Evolutionary conservation across 177 flowering plant genomes (phyloP), one percentile per base, ranked within the genome.

Genomic region (Vitis hybrid): DNA sequence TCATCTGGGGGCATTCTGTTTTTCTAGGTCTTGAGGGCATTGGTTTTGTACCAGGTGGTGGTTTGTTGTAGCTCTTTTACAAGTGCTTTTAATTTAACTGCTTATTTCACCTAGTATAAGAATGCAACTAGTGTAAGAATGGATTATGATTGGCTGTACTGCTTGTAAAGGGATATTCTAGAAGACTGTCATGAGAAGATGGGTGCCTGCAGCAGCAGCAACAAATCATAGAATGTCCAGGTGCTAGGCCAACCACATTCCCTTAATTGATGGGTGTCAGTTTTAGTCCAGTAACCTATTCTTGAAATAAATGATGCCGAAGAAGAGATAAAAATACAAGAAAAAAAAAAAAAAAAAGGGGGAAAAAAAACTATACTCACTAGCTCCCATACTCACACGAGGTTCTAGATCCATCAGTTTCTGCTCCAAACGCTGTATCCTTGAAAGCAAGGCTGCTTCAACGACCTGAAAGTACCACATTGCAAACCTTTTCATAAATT

Each of bases 401-500:
- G 99, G 99, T 90, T 93, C 99, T 82, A 95, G 68, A 71, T 81
- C 81, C 93, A 91, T 87, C 74, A 95, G 74, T 77, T 82, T 88
- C 69, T 79, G 85, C 76, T 95, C 99, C 74, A 86, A 77, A 1
- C 88, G 89, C 74, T 95, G 97, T 74, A 89, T 84, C 67, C 97
- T 82, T 62, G 99, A 95, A 73, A 88, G 82, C 80, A 95, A 68
- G 32, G 99, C 98, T 66, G 99, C 97, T 84, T 95, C 99, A 79
- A 95, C 97, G 72, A 88, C 99, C 99, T 95, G 67, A 72, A 75
- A 65, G 65, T 57, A 58, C 14, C 65, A 72, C 58, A 49, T 17
- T 11, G 50, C 8, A 52, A 1, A 19, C n/a, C 18, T 14, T 13
- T 68, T 54, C 19, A 52, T 60, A 35, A 67, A 67, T 6, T 64